These are phyloP conservation scores for Fraxinus pennsylvanica DNA, from an alignment of 257 asterid species.

Conservation along the genomic window DNA sequence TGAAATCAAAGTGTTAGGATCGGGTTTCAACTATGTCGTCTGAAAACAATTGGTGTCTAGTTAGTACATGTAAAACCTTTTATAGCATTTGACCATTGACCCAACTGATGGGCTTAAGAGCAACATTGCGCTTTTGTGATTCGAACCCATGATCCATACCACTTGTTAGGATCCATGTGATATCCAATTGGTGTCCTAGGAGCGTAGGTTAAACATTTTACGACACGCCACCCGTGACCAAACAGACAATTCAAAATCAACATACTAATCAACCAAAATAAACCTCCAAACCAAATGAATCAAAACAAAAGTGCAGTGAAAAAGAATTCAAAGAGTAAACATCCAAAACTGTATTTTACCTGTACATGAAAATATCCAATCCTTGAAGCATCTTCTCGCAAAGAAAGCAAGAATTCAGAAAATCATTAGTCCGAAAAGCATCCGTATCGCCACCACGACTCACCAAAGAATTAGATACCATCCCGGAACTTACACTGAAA, in stretches of 20 bases:
- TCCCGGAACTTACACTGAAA: constrained; percentile 16
- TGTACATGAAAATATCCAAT: constrained; percentile 86
- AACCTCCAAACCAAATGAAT: neutral
- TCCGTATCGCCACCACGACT: constrained; percentile 18
- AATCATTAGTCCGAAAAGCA: constrained; percentile 39
- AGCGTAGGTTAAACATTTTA: too few relatives aligned
- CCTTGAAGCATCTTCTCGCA: constrained; percentile 84
- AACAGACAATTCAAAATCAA: neutral
- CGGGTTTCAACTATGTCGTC: neutral
- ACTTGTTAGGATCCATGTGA: too few relatives aligned
- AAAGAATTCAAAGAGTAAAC: neutral
- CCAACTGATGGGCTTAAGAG: too few relatives aligned
- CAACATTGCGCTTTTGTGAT: too few relatives aligned
- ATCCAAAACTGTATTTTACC: constrained; percentile 37
- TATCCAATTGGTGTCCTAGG: too few relatives aligned
- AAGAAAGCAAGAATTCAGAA: constrained; percentile 68
- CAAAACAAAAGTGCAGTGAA: constrained; percentile 4
- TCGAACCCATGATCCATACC: too few relatives aligned
- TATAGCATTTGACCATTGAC: too few relatives aligned
- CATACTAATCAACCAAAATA: neutral
- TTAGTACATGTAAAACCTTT: too few relatives aligned
- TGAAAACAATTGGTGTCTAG: too few relatives aligned
- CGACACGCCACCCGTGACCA: too few relatives aligned
- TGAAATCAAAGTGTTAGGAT: constrained; percentile 1
- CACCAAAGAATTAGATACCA: constrained; percentile 24